Conservation (phyloP, 352 stramenopile genomes). For the Phytopythium kandeliae region DNA sequence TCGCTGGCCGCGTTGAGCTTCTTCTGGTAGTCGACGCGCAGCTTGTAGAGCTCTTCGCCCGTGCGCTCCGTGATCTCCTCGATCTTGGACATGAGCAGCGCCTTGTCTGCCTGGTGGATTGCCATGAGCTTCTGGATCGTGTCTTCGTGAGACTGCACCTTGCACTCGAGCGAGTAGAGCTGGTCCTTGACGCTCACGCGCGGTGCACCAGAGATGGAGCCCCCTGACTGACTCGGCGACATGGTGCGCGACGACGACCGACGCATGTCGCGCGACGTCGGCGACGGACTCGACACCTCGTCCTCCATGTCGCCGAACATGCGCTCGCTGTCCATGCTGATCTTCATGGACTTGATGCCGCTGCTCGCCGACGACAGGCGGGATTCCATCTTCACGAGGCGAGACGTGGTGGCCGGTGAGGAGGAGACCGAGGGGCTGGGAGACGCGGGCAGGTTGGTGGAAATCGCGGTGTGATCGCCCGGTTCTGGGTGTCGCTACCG, state of each 20-base stretch:
- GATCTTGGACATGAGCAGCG: constrained; percentile 70
- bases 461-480: not conserved
- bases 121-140: constrained; percentile 83
- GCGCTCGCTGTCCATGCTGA: constrained; percentile 73
- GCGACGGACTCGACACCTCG: constrained; percentile 43
- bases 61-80: constrained; percentile 79
- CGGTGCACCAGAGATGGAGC: constrained; percentile 17
- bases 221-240: constrained; percentile 47
- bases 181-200: constrained; percentile 80
- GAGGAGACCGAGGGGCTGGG: not conserved
- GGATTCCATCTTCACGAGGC: constrained; percentile 38
- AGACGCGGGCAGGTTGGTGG: not conserved
- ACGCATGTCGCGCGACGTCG: constrained; percentile 48
- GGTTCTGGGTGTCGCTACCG: no score
- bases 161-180: constrained; percentile 71
- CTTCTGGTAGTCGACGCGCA: constrained; percentile 77
- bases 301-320: constrained; percentile 80
- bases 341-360: constrained; percentile 82
- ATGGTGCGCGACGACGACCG: constrained; percentile 49
- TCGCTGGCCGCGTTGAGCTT: constrained; percentile 77
- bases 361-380: constrained; percentile 45
- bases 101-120: constrained; percentile 76
- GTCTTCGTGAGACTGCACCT: constrained; percentile 75
- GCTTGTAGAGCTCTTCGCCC: constrained; percentile 68
- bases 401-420: not conserved